These are phyloP conservation scores for Taiozyma sp. DNA, from an alignment of 1,139 yeast species.

Conservation along the genomic window DNA sequence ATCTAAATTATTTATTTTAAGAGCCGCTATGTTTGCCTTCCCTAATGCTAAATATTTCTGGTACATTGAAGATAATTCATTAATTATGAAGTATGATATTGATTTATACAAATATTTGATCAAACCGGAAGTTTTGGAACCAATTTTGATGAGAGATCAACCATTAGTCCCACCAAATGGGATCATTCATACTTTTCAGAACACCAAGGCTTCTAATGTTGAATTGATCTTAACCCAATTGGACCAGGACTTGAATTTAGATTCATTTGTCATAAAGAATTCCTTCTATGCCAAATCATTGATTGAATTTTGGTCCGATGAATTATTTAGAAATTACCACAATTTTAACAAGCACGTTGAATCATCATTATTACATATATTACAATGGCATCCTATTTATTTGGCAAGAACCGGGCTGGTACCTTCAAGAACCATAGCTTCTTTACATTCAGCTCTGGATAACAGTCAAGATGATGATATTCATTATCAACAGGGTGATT, in stretches of 20 bases:
- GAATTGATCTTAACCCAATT: constrained; percentile 65
- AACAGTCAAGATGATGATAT: constrained; percentile 30
- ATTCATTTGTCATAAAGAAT: constrained; percentile 64
- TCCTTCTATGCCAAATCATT: constrained; percentile 59
- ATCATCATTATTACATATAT: constrained; percentile 69
- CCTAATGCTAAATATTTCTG: constrained; percentile 82
- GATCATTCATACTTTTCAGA: constrained; percentile 62
- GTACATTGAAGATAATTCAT: constrained; percentile 72
- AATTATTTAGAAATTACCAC: constrained; percentile 57
- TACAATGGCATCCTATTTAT: constrained; percentile 90
- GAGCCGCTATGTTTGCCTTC: constrained; percentile 85
- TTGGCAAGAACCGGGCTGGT: constrained; percentile 69
- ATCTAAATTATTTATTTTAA: constrained; percentile 51
- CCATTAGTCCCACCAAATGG: constrained; percentile 68
- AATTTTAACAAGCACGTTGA: constrained; percentile 58
- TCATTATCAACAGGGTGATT: constrained; percentile 55
- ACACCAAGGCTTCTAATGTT: constrained; percentile 46
- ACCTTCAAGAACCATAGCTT: constrained; percentile 51
- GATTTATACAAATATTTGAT: constrained; percentile 54
- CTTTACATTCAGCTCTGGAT: constrained; percentile 32
- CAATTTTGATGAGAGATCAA: constrained; percentile 56
- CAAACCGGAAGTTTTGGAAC: constrained; percentile 48
- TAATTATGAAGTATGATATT: constrained; percentile 60
- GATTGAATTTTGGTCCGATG: constrained; percentile 72
- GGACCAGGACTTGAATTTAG: constrained; percentile 51